Evolutionary conservation across 495 filamentous ascomycete genomes (phyloP).

Genomic region (Aspergillus nanangensis): DNA sequence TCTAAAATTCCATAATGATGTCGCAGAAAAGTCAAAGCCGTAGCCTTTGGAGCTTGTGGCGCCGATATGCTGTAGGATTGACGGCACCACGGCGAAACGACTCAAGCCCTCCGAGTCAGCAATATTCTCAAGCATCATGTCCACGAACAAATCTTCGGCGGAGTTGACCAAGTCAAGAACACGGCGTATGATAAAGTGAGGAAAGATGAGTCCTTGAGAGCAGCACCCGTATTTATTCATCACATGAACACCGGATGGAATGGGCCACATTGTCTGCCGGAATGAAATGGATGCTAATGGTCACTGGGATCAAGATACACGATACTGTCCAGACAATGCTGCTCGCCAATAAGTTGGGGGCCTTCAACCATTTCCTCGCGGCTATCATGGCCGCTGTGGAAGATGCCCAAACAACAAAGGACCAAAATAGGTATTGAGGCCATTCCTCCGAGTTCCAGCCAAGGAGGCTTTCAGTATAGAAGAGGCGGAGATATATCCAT

Average conservation of each 20-base stretch:
- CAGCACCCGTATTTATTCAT: slow-evolving; percentile 53
- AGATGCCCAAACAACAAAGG: slow-evolving; percentile 18
- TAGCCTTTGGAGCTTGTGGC: slow-evolving; percentile 25
- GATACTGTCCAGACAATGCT: too few species aligned
- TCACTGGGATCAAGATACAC: too few species aligned
- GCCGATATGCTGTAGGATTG: slow-evolving; percentile 49
- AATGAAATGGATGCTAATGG: slow-evolving; percentile 29
- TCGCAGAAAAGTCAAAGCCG: too few species aligned
- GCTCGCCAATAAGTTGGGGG: too few species aligned
- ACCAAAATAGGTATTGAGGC: slow-evolving; percentile 31
- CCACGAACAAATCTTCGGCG: slow-evolving; percentile 21
- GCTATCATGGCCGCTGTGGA: too few species aligned
- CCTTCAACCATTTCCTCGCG: too few species aligned
- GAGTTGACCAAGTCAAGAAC: slow-evolving; percentile 23
- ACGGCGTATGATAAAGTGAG: slow-evolving; percentile 24
- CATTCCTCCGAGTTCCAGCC: slow-evolving; percentile 52
- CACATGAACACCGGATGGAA: slow-evolving; percentile 32
- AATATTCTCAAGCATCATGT: slow-evolving; percentile 44
- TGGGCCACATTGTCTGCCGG: slow-evolving; percentile 33
- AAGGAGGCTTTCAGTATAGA: slow-evolving; percentile 49
- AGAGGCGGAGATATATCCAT: slow-evolving; percentile 52
- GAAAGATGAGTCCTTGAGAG: slow-evolving; percentile 39
- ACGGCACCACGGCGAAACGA: slow-evolving; percentile 48
- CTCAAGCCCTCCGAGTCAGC: slow-evolving; percentile 29
- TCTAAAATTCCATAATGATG: background rate